Evolutionary conservation across 2,329 filamentous ascomycete species (phyloP).

Genomic region (Stachybotrys echinatus): DNA sequence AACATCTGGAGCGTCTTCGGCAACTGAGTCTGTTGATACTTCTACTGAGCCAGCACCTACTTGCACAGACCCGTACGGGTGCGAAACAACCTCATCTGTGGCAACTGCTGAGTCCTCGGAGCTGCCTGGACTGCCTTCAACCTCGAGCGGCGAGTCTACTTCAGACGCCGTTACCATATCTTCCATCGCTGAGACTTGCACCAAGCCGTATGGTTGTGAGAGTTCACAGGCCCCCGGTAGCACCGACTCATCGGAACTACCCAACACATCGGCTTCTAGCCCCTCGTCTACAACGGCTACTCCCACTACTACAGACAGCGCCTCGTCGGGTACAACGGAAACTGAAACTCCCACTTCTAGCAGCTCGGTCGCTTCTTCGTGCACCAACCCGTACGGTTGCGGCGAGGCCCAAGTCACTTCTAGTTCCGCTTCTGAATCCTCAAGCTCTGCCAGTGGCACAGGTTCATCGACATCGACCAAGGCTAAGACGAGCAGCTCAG

Average conservation of each 20-base stretch:
- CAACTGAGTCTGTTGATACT: too few species aligned
- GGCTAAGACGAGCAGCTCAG: not conserved
- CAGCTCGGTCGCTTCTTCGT: not conserved
- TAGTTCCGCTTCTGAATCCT: not conserved
- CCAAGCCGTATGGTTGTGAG: not conserved
- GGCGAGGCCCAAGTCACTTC: not conserved
- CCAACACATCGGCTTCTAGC: not conserved
- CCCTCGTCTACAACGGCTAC: not conserved
- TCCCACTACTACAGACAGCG: not conserved
- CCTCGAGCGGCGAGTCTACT: not conserved
- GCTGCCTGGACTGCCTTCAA: not conserved
- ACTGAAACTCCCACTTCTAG: not conserved
- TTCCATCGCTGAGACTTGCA: not conserved
- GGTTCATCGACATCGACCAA: not conserved
- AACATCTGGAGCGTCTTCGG: too few species aligned
- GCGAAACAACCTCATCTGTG: slow-evolving; percentile 2
- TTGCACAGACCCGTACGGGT: slow-evolving; percentile 8
- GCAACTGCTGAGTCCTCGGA: not conserved
- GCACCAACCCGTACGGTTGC: not conserved
- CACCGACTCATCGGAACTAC: not conserved
- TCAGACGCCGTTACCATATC: not conserved
- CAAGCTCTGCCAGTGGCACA: not conserved
- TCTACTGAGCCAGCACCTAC: too few species aligned
- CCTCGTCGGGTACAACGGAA: not conserved
- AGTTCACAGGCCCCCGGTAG: not conserved